Evolutionary conservation across 2,329 filamentous ascomycete genomes (phyloP), one percentile per base, ranked within the genome.

Genomic region (Diplodia corticola): DNA sequence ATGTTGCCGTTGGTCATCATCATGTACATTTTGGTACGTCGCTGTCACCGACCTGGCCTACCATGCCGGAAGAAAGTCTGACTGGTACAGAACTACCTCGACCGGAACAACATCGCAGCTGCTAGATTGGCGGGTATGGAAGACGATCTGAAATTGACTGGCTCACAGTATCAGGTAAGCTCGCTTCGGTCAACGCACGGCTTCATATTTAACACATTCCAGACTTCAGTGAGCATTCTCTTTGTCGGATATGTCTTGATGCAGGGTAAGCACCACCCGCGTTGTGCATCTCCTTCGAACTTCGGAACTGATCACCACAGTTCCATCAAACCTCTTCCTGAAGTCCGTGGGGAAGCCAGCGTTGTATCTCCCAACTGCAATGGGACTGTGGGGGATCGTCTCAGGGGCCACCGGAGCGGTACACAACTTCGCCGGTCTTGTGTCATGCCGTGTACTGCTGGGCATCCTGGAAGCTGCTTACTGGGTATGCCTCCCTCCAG

Each of bases 181-280:
- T 2, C 1, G 12, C n/a, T 12, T 1, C 0, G 17, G 4, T 26
- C 15, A 4, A 4, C 5, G 2, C 3, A 12, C 3, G 9, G 5
- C 15, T 17, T 24, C 0, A 10, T 22, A 17, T 28, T 20, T 5
- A 26, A 24, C n/a, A 26, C 24, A 1, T 3, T 49, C 4, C 85
- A 85, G 67, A 90, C 64, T 78, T 89, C 17, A 71, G 78, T 1
- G 80, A 89, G 60, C 88, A 89, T 67, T 77, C 89, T 59, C 89
- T 89, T 73, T 33, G 81, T 83, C 30, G 81, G 83, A 22, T 72
- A 71, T 69, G 77, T 84, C 2, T 68, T 82, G 0, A 81, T 80
- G 72, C 79, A 82, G 67, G 70, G 71, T 73, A 67, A 65, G 67
- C 26, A 4, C 7, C 24, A 66, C 70, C 83, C 4, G 81, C 0